Conservation (phyloP, 1,284 basidiomycete species). For the Pseudozyma thailandica region DNA sequence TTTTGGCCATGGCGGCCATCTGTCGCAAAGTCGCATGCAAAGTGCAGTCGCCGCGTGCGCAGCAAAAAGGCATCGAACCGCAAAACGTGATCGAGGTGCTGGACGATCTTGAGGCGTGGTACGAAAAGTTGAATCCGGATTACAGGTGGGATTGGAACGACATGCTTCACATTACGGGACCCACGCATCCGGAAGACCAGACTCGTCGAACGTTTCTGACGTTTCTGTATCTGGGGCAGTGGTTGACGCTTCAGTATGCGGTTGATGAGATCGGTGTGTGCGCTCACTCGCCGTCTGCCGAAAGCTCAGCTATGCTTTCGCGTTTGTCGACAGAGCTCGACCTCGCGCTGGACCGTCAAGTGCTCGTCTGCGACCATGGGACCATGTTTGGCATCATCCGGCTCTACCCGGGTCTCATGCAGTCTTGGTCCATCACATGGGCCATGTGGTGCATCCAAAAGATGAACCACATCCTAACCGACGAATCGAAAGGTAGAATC, state of each 20-base stretch:
- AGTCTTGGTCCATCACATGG: conserved; percentile 40
- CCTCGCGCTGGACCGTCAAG: conserved; percentile 22
- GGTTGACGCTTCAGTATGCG: conserved; percentile 26
- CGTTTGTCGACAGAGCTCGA: conserved; percentile 23
- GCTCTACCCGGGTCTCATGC: conserved; percentile 38
- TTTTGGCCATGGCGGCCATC: conserved; percentile 21
- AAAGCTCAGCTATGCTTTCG: neutral
- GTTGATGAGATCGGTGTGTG: conserved; percentile 26
- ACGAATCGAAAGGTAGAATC: conserved; percentile 14
- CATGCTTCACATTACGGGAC: conserved; percentile 39
- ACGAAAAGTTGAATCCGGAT: conserved; percentile 11
- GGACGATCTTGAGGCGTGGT: conserved; percentile 23
- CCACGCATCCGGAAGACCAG: conserved; percentile 20
- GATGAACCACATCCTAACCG: conserved; percentile 18
- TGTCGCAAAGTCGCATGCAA: conserved; percentile 18
- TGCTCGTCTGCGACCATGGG: conserved; percentile 37
- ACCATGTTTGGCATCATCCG: conserved; percentile 39
- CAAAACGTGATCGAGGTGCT: conserved; percentile 14
- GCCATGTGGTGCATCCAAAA: conserved; percentile 22
- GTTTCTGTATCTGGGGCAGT: conserved; percentile 33
- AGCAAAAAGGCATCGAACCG: conserved; percentile 21
- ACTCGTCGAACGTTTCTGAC: conserved; percentile 32
- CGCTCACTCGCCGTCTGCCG: neutral
- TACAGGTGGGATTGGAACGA: conserved; percentile 42
- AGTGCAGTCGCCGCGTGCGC: conserved; percentile 14